Evolutionary conservation across 106 monocot genomes (phyloP).

Genomic region (Dioscorea zingiberensis): DNA sequence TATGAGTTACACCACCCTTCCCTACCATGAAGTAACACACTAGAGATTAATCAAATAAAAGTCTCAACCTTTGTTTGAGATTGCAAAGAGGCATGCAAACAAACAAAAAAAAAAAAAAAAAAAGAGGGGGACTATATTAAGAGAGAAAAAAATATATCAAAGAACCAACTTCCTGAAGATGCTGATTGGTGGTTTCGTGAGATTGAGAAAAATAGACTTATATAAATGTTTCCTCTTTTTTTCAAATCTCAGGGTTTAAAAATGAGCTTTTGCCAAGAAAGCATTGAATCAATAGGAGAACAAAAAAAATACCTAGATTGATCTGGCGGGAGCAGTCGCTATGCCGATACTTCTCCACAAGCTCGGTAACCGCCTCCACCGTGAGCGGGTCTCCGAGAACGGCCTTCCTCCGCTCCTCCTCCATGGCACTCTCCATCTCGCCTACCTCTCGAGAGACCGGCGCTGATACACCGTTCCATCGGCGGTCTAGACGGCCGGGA

Average conservation of each 20-base stretch:
- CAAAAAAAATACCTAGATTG: constrained; percentile 52
- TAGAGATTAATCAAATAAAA: not conserved
- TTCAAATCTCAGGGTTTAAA: too few relatives aligned
- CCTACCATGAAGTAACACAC: constrained; percentile 22
- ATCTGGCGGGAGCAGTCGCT: constrained; percentile 77
- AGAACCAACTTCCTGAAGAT: too few relatives aligned
- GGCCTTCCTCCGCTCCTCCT: constrained; percentile 16
- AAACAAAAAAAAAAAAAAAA: too few relatives aligned
- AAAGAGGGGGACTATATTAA: too few relatives aligned
- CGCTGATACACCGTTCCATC: constrained; percentile 68
- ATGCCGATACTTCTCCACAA: constrained; percentile 73
- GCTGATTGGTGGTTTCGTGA: too few relatives aligned
- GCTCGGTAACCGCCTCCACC: constrained; percentile 55
- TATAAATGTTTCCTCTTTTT: too few relatives aligned
- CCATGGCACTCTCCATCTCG: not conserved
- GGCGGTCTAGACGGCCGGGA: constrained; percentile 75
- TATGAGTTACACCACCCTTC: constrained; percentile 82
- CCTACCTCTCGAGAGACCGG: not conserved
- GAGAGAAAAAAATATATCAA: too few relatives aligned
- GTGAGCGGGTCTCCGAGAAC: constrained; percentile 64
- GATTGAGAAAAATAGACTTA: too few relatives aligned
- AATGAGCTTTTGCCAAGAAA: too few relatives aligned
- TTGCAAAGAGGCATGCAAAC: too few relatives aligned
- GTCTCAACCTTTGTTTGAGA: too few relatives aligned
- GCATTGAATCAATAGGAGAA: not conserved